Evolutionary conservation across 2,329 filamentous ascomycete species (phyloP), one percentile per base, ranked within the genome.

Genomic region (Madurella fahalii): DNA sequence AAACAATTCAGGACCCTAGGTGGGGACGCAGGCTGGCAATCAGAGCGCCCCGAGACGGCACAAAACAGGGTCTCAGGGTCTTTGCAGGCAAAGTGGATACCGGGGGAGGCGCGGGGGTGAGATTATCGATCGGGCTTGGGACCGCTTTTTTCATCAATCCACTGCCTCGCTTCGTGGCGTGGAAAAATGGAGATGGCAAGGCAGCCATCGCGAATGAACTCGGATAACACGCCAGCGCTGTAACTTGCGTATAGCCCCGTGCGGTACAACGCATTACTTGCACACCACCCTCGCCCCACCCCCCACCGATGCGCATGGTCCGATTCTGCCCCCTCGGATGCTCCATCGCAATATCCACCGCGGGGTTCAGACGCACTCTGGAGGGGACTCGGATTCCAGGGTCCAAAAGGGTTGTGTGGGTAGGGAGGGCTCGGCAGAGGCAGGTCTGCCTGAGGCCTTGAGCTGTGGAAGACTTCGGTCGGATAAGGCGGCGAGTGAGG

Each of bases 61-160:
- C 16, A 32, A 50, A 50, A 49, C 53, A 56, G 56, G 56, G 56
- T 53, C 53, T 39, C 42, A 53, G 48, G 47, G 47, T 39, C 43
- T 18, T 25, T 32, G 50, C 45, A 51, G 53, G 42, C 17, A 39
- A 12, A 50, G 57, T 58, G 53, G 57, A 37, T 46, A 49, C 39
- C 4, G 9, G 32, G 32, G 15, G 44, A 42, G 47, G 47, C 42
- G 47, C 20, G 40, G 40, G 50, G 42, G 41, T 45, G 53, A 40
- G 31, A 45, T 34, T 25, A 56, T 20, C 37, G 34, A 37, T 32
- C 25, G 25, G 25, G 44, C 30, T 37, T 15, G 44, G 40, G 20
- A 46, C 20, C n/a, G 15, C 9, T 50, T 53, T 39, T 25, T 37
- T 34, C 47, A 53, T 43, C 41, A 45, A 9, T 31, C 37, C 41